Evolutionary conservation across 2,329 filamentous ascomycete genomes (phyloP).

Genomic region (Pestalotiopsis sp.): DNA sequence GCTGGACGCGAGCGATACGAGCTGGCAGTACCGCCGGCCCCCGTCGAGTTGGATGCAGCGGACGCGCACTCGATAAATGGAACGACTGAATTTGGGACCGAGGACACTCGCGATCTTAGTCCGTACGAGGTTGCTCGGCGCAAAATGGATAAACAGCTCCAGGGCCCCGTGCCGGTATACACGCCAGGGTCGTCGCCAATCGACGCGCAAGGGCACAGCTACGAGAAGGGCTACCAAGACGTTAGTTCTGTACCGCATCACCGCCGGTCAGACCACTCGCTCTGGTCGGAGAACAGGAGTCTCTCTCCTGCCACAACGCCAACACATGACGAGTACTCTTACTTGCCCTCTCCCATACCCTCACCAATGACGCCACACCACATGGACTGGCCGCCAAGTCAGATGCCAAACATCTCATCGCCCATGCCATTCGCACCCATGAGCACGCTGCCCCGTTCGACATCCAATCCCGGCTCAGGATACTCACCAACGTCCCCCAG

Average conservation of each 20-base stretch:
- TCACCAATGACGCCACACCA: constrained; percentile 51
- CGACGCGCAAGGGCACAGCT: constrained; percentile 20
- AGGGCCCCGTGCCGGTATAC: constrained; percentile 52
- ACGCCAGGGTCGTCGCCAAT: constrained; percentile 41
- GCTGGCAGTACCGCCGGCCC: constrained; percentile 46
- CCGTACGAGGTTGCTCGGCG: constrained; percentile 53
- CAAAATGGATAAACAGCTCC: constrained; percentile 53
- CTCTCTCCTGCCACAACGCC: constrained; percentile 31
- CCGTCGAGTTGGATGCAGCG: constrained; percentile 51
- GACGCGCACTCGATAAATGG: constrained; percentile 38
- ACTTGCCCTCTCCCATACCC: constrained; percentile 32
- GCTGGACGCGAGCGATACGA: constrained; percentile 51
- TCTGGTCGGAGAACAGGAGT: constrained; percentile 26
- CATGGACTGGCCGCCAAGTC: constrained; percentile 40
- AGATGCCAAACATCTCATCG: constrained; percentile 41
- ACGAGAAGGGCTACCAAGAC: constrained; percentile 35
- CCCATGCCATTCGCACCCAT: constrained; percentile 40
- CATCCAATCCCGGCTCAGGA: constrained; percentile 26
- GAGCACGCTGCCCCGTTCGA: constrained; percentile 27
- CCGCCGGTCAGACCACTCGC: constrained; percentile 30
- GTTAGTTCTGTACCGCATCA: constrained; percentile 35
- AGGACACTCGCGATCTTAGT: constrained; percentile 40
- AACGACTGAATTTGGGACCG: constrained; percentile 42
- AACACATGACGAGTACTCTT: constrained; percentile 37
- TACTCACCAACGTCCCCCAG: constrained; percentile 22